Base-by-base conservation (phyloP, 306 rosid species). In the Purshia tridentata region DNA sequence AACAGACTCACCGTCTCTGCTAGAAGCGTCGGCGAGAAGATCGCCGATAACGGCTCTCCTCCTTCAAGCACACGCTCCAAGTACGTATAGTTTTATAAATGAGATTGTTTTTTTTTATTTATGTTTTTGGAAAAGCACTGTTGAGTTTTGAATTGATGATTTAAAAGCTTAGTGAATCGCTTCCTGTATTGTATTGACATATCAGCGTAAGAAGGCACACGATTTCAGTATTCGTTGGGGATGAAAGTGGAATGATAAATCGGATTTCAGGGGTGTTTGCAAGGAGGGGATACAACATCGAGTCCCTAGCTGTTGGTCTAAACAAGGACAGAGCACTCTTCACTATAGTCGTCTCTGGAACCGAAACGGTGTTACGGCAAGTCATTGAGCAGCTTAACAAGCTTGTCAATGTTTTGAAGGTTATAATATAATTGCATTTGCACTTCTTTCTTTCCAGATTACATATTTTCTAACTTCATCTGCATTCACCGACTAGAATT, bases 231-330 rank as follows among this genome's bases (percentile, higher is more conserved):
- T 91, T 91, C 71, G 97, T 91, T 37, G 95, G 95, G 0, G 97
- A 91, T 51, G 97, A 91, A 79, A 89, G 92, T 57, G 97, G 97
- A 74, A 88, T 91, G 97, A 91, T 89, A 37, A 89, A 91, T 54
- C 81, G 95, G 72, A 91, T 91, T 47, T 85, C 95, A 2, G 95
- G 95, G 23, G 97, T 91, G 7, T 91, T 91, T 39, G 95, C 97
- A 0, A 67, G 97, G 53, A 82, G 95, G 74, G 97, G 97, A 9
- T 91, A 82, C 60, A 91, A 91, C 84, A 89, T 91, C 22, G 97
- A 89, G 72, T 91, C 97, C 3, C 80, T 91, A 4, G 97, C 97
- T 1, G 97, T 91, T 86, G 95, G 97, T 22, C 88, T 91, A 11
- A 91, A 89, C 49, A 81, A 76, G 62, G 97, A 91, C 74, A 89